phyloP scores from a whole-genome alignment of 169 alveolate species.

The Eimeria falciformis region DNA sequence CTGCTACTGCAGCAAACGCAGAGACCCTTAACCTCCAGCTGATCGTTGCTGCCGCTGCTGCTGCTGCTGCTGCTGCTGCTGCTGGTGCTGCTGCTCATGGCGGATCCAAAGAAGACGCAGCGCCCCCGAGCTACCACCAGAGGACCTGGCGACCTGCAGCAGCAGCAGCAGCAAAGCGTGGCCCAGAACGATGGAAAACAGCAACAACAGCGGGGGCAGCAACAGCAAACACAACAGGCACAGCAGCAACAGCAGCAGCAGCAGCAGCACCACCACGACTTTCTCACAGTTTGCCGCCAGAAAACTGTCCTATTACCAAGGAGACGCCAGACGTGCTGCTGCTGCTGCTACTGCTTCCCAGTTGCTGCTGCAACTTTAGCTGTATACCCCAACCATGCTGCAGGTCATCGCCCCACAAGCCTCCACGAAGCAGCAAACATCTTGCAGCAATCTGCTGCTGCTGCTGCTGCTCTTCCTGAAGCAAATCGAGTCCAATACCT shows the following conservation, averaged over 20 bases:
- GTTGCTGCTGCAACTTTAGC: slow-evolving; percentile 15
- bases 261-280: background rate
- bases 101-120: slow-evolving; percentile 56
- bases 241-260: slow-evolving; percentile 22
- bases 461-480: slow-evolving; percentile 40
- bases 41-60: slow-evolving; percentile 20
- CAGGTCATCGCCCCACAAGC: slow-evolving; percentile 16
- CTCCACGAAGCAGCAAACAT: slow-evolving; percentile 47
- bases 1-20: slow-evolving; percentile 7
- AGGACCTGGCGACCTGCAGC: slow-evolving; percentile 46
- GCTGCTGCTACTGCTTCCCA: slow-evolving; percentile 6
- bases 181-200: background rate
- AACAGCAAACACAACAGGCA: background rate
- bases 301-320: slow-evolving; percentile 8
- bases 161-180: slow-evolving; percentile 19
- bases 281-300: slow-evolving; percentile 2
- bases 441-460: slow-evolving; percentile 1
- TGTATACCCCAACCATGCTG: slow-evolving; percentile 31
- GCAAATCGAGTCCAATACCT: background rate
- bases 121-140: slow-evolving; percentile 23
- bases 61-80: slow-evolving; percentile 32
- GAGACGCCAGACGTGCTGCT: slow-evolving; percentile 26
- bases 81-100: slow-evolving; percentile 39
- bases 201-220: background rate
- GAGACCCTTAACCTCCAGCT: no score